Evolutionary conservation across 1,284 basidiomycete species (phyloP).

Genomic region (Sutorius eximius): DNA sequence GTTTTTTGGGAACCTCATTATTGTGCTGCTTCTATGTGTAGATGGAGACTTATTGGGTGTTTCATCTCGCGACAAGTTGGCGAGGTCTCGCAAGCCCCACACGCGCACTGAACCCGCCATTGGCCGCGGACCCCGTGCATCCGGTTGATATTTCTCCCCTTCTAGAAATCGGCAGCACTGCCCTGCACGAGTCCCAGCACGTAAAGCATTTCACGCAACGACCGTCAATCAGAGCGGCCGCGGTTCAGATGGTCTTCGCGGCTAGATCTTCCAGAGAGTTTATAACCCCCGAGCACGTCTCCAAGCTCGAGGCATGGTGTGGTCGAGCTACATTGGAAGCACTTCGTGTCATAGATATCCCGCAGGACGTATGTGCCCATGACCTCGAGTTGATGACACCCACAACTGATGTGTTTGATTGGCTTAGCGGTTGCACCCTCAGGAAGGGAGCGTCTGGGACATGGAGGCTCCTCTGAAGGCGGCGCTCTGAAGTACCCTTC

Average conservation of each 20-base stretch:
- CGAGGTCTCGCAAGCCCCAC: conserved; percentile 27
- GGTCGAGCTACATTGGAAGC: conserved; percentile 54
- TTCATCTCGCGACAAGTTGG: conserved; percentile 72
- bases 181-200: conserved; percentile 34
- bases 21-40: conserved; percentile 29
- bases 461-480: conserved; percentile 3
- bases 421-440: conserved; percentile 37
- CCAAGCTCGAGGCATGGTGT: conserved; percentile 65
- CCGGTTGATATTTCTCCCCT: conserved; percentile 25
- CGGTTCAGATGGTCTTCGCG: conserved; percentile 85
- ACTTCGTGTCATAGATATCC: conserved; percentile 38
- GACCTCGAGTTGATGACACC: not conserved
- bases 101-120: conserved; percentile 37
- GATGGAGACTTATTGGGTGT: conserved; percentile 84
- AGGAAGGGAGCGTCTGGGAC: conserved; percentile 43
- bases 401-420: conserved; percentile 4
- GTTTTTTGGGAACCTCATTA: not conserved
- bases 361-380: conserved; percentile 43
- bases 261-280: conserved; percentile 73
- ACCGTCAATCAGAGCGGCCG: conserved; percentile 66
- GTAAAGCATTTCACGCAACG: conserved; percentile 25
- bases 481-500: conserved; percentile 8
- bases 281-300: conserved; percentile 71
- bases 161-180: conserved; percentile 28
- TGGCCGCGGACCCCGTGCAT: conserved; percentile 46